Evolutionary conservation across 495 filamentous ascomycete genomes (phyloP), one percentile per base, ranked within the genome.

Genomic region (Daldinia vernicosa): DNA sequence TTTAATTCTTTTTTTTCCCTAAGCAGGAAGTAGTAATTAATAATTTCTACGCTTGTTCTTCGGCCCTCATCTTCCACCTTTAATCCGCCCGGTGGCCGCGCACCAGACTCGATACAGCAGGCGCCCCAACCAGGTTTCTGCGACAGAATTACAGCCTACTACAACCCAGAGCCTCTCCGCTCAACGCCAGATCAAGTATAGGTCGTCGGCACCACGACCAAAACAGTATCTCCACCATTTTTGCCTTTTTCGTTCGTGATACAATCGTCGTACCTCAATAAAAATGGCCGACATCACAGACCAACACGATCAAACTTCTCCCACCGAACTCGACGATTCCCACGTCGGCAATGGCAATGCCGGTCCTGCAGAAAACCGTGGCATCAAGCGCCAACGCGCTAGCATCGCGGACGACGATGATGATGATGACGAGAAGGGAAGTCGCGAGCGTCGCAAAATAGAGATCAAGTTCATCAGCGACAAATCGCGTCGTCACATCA

Each of bases 401-500:
- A 88, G 89, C 74, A 84, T 88, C 19, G 88, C 88, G 65, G 96
- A 99, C 79, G 95, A 99, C 79, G 96, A 99, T 69, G 95, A 99
- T 75, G 95, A 99, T 70, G 95, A 98, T 75, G 95, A 97, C 76
- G 95, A 97, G 78, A 98, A 98, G 91, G 93, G 93, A 62, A 93
- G 94, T 77, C 96, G 95, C 85, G 95, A 99, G 88, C 90, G 95
- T 77, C 88, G 95, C 80, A 99, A 99, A 90, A 99, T 99, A 76
- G 95, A 99, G 84, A 99, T 99, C 85, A 99, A 99, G 88, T 99
- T 99, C 83, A 99, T 99, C 79, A 94, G 94, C 82, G 95, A 99
- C 84, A 99, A 99, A 87, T 98, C 95, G 84, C 94, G 95, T 85
- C 92, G 95, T 63, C 95, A 99, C 85, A 99, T 99, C 80, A 99